These are phyloP conservation scores for Blastocystis sp. DNA, from an alignment of 352 stramenopile species.

Conservation along the genomic window DNA sequence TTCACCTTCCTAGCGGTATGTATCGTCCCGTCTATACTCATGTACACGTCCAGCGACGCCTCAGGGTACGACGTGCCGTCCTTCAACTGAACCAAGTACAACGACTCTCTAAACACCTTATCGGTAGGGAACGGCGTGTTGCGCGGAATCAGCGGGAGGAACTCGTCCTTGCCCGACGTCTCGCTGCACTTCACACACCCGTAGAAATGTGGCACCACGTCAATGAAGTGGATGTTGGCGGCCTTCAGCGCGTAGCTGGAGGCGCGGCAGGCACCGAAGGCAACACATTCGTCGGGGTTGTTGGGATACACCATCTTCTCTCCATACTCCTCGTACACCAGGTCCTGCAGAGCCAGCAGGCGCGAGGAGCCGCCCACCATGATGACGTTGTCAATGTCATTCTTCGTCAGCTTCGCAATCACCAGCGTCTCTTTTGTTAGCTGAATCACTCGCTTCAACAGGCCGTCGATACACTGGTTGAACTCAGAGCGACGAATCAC, in stretches of 20 bases:
- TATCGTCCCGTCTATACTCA: constrained; percentile 1
- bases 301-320: not conserved
- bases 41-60: not conserved
- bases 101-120: not conserved
- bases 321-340: not conserved
- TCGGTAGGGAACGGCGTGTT: not conserved
- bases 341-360: not conserved
- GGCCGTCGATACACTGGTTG: not conserved
- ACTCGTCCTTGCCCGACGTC: not conserved
- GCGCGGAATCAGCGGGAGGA: not conserved
- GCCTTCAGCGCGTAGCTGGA: not conserved
- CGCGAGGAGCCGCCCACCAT: not conserved
- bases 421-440: not conserved
- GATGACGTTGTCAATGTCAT: constrained; percentile 10
- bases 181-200: not conserved
- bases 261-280: not conserved
- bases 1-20: too few species aligned
- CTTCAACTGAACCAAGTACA: not conserved
- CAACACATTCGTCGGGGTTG: constrained; percentile 23
- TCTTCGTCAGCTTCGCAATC: not conserved
- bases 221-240: not conserved
- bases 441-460: not conserved
- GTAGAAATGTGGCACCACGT: not conserved
- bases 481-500: not conserved
- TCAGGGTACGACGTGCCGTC: not conserved